Evolutionary conservation across 2,329 filamentous ascomycete genomes (phyloP), one percentile per base, ranked within the genome.

Genomic region (Microcyclosporella mali): DNA sequence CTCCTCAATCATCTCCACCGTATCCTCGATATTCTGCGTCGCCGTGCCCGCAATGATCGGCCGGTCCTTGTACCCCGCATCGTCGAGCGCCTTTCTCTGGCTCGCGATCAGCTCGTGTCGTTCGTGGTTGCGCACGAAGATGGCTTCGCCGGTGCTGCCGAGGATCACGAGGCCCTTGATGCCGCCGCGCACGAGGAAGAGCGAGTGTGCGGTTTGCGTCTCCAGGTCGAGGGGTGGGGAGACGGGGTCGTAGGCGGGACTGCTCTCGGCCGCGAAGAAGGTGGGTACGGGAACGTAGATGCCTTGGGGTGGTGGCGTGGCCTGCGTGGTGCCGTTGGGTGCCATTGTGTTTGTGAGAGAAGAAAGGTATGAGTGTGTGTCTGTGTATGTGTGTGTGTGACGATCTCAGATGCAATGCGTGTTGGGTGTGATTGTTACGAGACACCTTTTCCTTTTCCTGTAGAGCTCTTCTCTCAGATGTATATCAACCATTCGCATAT

Each of bases 21-120:
- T 78, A 60, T 81, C 81, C 30, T 79, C 77, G 16, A 83, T 68
- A 40, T 74, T 77, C 58, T 82, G 77, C 12, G 77, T 75, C 29
- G 79, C 69, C 1, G 78, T 81, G 9, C 80, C 79, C 1, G 74
- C 75, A 60, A 83, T 79, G 49, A 84, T 71, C 1, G 78, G 78
- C 46, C 79, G 77, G 54, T 77, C 70, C 11, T 67, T 63, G 61
- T 72, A 81, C 2, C 78, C 78, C 2, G 71, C 75, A 38, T 70
- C 67, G 43, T 74, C 69, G 28, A 83, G 67, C 6, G 71, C 76
- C 51, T 72, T 67, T 40, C 77, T 71, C 39, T 80, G 72, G 40
- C 71, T 72, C n/a, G 66, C 64, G 31, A 83, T 68, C 34, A 82
- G 64, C 33, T 70, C 64, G 43, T 66, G 68, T 27, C 79, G 75